Conservation (phyloP, 225 moss, liverwort and hornwort species). For the Bryoerythrophyllum caledonicum region DNA sequence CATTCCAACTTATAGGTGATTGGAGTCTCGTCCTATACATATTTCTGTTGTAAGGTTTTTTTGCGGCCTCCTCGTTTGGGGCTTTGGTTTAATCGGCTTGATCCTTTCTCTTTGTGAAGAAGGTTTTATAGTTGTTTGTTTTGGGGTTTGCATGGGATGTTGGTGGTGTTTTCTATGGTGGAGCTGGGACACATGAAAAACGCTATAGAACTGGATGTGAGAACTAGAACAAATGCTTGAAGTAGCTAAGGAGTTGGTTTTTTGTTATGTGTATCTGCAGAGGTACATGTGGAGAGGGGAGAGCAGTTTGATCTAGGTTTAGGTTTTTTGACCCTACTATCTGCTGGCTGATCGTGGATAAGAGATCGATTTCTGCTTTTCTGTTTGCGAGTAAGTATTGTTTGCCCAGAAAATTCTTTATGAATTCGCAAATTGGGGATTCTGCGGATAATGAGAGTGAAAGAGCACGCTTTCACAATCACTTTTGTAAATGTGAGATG, state of each 20-base stretch:
- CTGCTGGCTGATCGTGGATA: slow-evolving; percentile 4
- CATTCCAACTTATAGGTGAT: background rate
- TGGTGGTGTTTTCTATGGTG: background rate
- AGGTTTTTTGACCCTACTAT: slow-evolving; percentile 4
- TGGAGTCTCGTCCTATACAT: background rate
- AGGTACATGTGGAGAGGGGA: background rate
- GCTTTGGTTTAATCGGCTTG: background rate
- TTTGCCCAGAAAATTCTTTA: background rate
- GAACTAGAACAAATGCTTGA: background rate
- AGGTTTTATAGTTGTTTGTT: background rate
- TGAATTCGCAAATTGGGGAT: background rate
- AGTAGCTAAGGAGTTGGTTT: slow-evolving; percentile 1
- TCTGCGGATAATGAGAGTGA: background rate
- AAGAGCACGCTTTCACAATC: background rate
- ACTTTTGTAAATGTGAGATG: background rate
- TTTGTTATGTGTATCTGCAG: no score
- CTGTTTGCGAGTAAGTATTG: background rate
- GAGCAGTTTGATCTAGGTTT: slow-evolving; percentile 18
- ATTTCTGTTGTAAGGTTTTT: background rate
- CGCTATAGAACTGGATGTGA: background rate
- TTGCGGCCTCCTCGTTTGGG: slow-evolving; percentile 7
- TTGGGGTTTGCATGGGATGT: background rate
- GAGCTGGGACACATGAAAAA: slow-evolving; percentile 18
- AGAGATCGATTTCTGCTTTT: background rate
- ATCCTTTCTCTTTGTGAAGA: slow-evolving; percentile 5